Evolutionary conservation across 2,329 filamentous ascomycete species (phyloP), one percentile per base, ranked within the genome.

Genomic region (Chrysoporthe cubensis): DNA sequence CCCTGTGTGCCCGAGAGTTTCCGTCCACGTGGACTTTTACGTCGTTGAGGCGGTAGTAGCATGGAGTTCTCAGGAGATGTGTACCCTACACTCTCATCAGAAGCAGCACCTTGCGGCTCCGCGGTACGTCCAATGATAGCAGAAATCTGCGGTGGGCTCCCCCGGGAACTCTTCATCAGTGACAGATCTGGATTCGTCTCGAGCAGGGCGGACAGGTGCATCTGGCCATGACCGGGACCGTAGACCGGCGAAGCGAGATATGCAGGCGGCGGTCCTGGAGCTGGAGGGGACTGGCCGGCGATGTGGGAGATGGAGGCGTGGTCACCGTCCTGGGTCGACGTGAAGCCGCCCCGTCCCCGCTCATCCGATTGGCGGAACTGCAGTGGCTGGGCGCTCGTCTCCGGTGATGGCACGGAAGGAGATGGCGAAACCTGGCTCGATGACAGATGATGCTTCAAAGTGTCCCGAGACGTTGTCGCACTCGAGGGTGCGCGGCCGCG

Each of bases 401-500:
- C 70, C 8, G 70, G 64, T 2, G 70, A 69, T 54, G 65, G 65
- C 57, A 65, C 34, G 26, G 70, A 62, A 6, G 70, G 65, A 2
- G 67, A 65, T 2, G 69, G 67, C 32, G 67, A 68, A 42, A 64
- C 40, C 11, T 64, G 59, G 18, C 57, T 65, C 42, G 56, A 42
- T 16, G 62, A 57, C n/a, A 37, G 62, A 16, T 59, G 66, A 21
- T 70, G 59, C 11, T 16, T 44, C 2, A 56, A 18, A 16, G 46
- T 64, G 32, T 54, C 59, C 5, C 58, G 54, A 26, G 48, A 44
- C 6, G 52, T 59, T 8, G 6, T 63, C 16, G 68, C 44, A 14
- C 42, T 52, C 13, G 57, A 68, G 46, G 78, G 78, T 32, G 76
- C 70, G 13, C 78, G 76, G 7, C 78, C 78, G 34, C 78, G 72